Evolutionary conservation across 2,329 filamentous ascomycete species (phyloP).

Genomic region (Stagonosporopsis rhizophila): DNA sequence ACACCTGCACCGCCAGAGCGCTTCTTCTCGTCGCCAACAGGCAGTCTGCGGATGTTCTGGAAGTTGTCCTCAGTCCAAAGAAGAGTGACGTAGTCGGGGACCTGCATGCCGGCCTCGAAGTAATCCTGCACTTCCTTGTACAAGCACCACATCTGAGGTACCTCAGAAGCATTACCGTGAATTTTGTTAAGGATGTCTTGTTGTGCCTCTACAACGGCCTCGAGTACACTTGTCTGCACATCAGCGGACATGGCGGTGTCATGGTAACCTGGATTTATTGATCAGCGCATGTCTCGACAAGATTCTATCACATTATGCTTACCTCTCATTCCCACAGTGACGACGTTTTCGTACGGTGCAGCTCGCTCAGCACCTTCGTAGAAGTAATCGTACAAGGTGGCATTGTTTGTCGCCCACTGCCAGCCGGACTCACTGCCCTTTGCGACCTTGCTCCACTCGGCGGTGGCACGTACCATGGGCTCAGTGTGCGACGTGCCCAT

Average conservation of each 20-base stretch:
- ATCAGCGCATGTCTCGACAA: background rate
- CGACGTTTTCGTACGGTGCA: conserved; percentile 70
- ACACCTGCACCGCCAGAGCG: conserved; percentile 69
- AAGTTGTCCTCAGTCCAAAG: conserved; percentile 75
- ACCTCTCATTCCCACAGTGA: conserved; percentile 74
- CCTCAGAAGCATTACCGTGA: conserved; percentile 59
- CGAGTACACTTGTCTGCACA: conserved; percentile 65
- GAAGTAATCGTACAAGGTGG: conserved; percentile 73
- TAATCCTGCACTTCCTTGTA: conserved; percentile 79
- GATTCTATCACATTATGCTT: background rate
- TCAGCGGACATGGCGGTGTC: conserved; percentile 68
- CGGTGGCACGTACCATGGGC: conserved; percentile 69
- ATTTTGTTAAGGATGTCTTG: conserved; percentile 65
- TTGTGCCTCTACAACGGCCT: conserved; percentile 67
- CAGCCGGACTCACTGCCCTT: conserved; percentile 62
- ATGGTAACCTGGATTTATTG: conserved; percentile 52
- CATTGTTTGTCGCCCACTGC: conserved; percentile 74
- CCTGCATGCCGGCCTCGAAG: conserved; percentile 67
- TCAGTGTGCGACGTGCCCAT: conserved; percentile 77
- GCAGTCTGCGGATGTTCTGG: conserved; percentile 69
- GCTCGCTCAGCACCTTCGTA: conserved; percentile 70
- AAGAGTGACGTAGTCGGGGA: conserved; percentile 71
- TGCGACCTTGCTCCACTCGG: conserved; percentile 57
- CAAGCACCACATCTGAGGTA: conserved; percentile 75
- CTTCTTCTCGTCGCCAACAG: conserved; percentile 65